Percentiles rank a stretch among this genome's conserved stretches.
Evolutionary conservation across 2,329 filamentous ascomycete genomes (phyloP).

Genomic region (Phaeosphaeria sp.): DNA sequence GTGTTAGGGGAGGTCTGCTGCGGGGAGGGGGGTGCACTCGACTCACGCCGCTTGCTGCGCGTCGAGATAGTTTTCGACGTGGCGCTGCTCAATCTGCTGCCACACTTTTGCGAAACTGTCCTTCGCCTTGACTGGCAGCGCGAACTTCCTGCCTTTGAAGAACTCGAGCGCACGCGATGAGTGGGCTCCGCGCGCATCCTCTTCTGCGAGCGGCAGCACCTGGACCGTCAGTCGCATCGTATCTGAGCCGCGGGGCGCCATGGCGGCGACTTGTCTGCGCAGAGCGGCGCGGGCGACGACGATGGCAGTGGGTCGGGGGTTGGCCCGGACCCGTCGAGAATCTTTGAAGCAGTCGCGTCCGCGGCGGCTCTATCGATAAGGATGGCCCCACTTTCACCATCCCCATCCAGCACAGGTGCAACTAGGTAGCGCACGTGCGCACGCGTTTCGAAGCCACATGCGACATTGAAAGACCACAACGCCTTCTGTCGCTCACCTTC

Average conservation of each 20-base stretch:
- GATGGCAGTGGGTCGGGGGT: background rate
- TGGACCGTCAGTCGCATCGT: constrained; percentile 39
- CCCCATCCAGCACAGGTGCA: too few species aligned
- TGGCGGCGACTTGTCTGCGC: background rate
- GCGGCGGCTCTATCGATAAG: too few species aligned
- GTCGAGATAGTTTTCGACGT: constrained; percentile 44
- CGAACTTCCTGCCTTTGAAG: constrained; percentile 46
- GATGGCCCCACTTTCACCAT: too few species aligned
- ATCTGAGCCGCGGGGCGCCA: background rate
- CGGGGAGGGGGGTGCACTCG: background rate
- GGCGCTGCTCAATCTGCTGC: constrained; percentile 39
- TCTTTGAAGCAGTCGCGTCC: background rate
- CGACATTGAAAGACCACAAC: too few species aligned
- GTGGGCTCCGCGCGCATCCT: constrained; percentile 28
- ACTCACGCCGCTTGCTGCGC: constrained; percentile 28
- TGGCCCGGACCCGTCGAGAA: background rate
- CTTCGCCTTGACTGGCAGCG: constrained; percentile 35
- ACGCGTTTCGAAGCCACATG: background rate
- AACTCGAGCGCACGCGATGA: constrained; percentile 22
- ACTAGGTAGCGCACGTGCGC: background rate
- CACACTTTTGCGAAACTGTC: constrained; percentile 41
- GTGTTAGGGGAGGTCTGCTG: constrained; percentile 1
- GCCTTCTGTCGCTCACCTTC: too few species aligned
- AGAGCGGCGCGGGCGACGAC: background rate
- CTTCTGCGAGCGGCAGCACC: constrained; percentile 33